These are phyloP conservation scores for Lentinula detonsa DNA, from an alignment of 768 basidiomycete genomes.

Conservation along the genomic window DNA sequence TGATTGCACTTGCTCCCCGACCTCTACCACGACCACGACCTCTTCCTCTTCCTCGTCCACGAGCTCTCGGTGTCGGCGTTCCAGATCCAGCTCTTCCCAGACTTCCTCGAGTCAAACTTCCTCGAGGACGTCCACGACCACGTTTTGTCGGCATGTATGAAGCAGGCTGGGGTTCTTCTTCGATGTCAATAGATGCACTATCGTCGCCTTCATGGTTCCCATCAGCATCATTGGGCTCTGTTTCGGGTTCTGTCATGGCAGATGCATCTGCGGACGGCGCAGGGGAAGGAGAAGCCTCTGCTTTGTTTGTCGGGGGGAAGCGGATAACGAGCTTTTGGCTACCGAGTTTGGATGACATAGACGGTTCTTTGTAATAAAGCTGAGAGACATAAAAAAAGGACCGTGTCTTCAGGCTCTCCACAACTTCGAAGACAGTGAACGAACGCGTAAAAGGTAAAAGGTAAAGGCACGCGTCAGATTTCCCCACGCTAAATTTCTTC, in stretches of 20 bases:
- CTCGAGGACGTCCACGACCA: conserved; percentile 29
- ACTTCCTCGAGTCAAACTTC: conserved; percentile 12
- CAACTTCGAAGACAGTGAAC: too few relatives aligned
- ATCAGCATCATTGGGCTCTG: neutral
- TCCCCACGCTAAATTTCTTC: neutral
- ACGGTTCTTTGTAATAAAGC: neutral
- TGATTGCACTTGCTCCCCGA: conserved; percentile 10
- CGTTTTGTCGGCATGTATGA: conserved; percentile 18
- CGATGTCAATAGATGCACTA: conserved; percentile 24
- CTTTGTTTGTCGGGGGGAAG: conserved; percentile 16
- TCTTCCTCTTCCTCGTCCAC: conserved; percentile 36
- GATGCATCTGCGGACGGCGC: conserved; percentile 18
- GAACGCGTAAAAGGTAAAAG: neutral
- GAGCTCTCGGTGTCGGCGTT: conserved; percentile 27
- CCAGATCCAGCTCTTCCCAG: conserved; percentile 17
- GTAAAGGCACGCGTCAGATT: neutral
- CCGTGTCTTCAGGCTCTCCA: too few relatives aligned
- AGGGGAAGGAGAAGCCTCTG: conserved; percentile 14
- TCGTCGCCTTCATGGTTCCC: conserved; percentile 27
- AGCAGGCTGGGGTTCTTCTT: conserved; percentile 8
- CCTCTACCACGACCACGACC: conserved; percentile 25
- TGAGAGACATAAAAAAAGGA: neutral
- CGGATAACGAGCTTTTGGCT: conserved; percentile 3
- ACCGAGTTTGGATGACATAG: neutral
- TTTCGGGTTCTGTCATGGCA: conserved; percentile 27